phyloP scores from a whole-genome alignment of 73 alveolate species.

The Paraurostyla sp. region DNA sequence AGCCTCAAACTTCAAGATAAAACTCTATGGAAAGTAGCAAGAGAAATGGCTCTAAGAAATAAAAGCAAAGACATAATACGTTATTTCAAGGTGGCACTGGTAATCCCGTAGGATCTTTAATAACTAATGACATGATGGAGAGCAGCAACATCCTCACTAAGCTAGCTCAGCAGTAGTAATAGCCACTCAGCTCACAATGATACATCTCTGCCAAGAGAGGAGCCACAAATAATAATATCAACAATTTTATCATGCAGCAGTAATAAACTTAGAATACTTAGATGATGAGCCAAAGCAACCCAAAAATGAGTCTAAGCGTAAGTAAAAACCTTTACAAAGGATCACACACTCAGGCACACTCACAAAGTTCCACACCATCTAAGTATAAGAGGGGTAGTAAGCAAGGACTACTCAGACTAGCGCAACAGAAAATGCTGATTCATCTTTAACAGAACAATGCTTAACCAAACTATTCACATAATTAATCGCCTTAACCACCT shows the following conservation, averaged over 20 bases:
- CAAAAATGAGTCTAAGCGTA: conserved; percentile 8
- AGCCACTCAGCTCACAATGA: background rate
- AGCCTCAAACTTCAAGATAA: conserved; percentile 25
- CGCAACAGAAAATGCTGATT: conserved; percentile 20
- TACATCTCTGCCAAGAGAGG: conserved; percentile 16
- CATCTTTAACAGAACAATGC: background rate
- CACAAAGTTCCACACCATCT: conserved; percentile 20
- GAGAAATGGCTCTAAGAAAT: background rate
- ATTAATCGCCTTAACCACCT: too few species aligned
- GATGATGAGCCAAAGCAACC: background rate
- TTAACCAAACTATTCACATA: background rate
- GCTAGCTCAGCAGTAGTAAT: background rate
- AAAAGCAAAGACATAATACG: background rate
- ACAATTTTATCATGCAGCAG: background rate
- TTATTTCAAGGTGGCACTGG: background rate
- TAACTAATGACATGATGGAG: background rate
- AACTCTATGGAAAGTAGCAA: background rate
- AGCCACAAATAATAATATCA: background rate
- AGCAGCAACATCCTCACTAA: background rate
- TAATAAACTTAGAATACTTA: background rate
- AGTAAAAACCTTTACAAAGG: background rate
- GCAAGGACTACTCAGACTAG: conserved; percentile 24
- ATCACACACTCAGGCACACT: background rate
- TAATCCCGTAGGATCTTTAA: background rate
- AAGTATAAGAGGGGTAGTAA: background rate